Conservation (phyloP, 345 rosid species). For the Hibiscus trionum region DNA sequence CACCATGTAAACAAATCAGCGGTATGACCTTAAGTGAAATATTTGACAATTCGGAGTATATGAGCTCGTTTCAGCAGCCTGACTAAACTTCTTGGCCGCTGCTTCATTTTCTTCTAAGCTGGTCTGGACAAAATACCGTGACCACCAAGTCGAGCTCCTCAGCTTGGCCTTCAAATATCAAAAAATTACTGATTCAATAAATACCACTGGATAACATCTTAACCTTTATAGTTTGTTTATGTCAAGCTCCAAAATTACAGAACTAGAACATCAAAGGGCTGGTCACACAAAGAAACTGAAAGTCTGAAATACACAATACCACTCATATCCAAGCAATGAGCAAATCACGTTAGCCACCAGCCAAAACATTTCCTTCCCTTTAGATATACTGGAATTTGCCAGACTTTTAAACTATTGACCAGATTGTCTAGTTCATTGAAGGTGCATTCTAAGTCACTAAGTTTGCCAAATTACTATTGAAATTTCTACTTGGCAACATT, state of each 20-base stretch:
- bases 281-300: not conserved
- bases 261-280: not conserved
- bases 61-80: conserved; percentile 28
- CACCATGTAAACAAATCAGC: conserved; percentile 14
- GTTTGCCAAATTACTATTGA: not conserved
- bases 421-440: not conserved
- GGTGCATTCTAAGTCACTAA: not conserved
- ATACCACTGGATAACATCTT: not conserved
- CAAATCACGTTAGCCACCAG: not conserved
- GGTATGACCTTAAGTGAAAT: conserved; percentile 37
- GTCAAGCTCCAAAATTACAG: not conserved
- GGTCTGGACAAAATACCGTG: conserved; percentile 26
- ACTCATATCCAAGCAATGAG: not conserved
- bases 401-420: not conserved
- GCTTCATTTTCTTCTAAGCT: conserved; percentile 39
- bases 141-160: conserved; percentile 44
- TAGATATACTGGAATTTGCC: not conserved
- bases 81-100: conserved; percentile 35
- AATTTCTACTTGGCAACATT: not conserved
- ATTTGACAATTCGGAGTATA: conserved; percentile 36
- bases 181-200: not conserved
- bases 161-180: conserved; percentile 35
- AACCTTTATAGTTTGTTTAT: not conserved
- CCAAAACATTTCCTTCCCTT: not conserved
- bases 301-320: not conserved